Percentiles rank a stretch among this genome's conserved stretches.
These are phyloP conservation scores for Fraxinus dipetala DNA, from an alignment of 305 asterid genomes.

Conservation along the genomic window DNA sequence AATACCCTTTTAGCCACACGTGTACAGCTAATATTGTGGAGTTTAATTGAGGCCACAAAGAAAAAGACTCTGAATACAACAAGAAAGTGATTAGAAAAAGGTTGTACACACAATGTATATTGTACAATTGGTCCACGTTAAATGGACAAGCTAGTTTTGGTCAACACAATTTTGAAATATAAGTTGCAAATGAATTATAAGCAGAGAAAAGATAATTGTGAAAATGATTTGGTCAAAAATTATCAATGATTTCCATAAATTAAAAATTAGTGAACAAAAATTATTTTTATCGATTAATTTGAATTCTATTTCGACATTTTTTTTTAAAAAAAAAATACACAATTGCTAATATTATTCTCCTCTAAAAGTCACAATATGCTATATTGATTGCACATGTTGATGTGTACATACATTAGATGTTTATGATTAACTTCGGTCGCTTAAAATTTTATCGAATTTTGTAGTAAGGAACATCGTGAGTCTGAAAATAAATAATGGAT, in stretches of 20 bases:
- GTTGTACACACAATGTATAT: background rate
- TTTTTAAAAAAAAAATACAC: background rate
- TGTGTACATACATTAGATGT: background rate
- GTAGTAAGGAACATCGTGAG: background rate
- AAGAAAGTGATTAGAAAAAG: conserved; percentile 1
- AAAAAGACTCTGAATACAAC: background rate
- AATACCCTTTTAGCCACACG: background rate
- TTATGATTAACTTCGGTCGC: background rate
- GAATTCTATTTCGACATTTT: too few species aligned
- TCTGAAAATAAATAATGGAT: background rate
- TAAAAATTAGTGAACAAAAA: background rate
- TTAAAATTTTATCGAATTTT: background rate
- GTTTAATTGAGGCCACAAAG: background rate
- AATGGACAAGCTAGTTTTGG: background rate
- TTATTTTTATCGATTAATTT: too few species aligned
- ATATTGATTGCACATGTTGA: background rate
- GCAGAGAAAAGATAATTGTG: too few species aligned
- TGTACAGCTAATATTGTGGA: background rate
- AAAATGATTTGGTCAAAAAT: background rate
- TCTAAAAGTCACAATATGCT: background rate
- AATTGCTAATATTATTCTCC: background rate
- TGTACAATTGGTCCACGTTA: too few species aligned
- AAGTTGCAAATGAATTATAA: too few species aligned
- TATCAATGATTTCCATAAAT: too few species aligned
- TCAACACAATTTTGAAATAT: background rate